Evolutionary conservation across 345 rosid species (phyloP), one percentile per base, ranked within the genome.

Genomic region (Eucalyptus melliodora): DNA sequence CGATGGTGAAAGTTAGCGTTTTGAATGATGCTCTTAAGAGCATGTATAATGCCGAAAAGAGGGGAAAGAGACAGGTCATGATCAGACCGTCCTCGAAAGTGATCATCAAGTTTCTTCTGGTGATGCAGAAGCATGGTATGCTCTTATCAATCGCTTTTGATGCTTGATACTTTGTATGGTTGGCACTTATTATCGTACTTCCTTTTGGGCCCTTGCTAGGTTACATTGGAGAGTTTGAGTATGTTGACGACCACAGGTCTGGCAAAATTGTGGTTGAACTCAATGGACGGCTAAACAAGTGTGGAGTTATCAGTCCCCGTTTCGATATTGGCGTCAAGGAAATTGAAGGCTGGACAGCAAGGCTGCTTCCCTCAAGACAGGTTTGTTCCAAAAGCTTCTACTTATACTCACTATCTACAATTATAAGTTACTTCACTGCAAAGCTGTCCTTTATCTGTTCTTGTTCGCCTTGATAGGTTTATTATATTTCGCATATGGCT

Each of bases 101-200:
- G 2, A 88, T 90, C 49, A 50, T 90, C 62, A 90, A 90, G 88
- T 90, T 90, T 87, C 89, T 87, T 62, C 50, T 83, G 85, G 89
- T 90, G 65, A 90, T 90, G 91, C 91, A 90, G 65, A 90, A 90
- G 89, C 91, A 90, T 50, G 91, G 91, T 90, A 87, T 40, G 89
- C 51, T 60, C 34, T 30, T 60, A 19, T 47, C 14, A 27, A 31
- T 88, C 11, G 8, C 45, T 45, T 56, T 88, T n/a, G 59, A 24
- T 67, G 37, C 50, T 67, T 34, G 56, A 11, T 51, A 31, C 26
- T 31, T 50, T 50, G n/a, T 21, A 44, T n/a, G 49, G 60, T 87
- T 23, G 26, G 45, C 60, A n/a, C 60, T 87, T 13, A 53, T 0
- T 10, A 24, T 53, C 11, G 0, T 86, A 16, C 88, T 77, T 7